These are phyloP conservation scores for Moesziomyces aphidis DNA, from an alignment of 1,284 basidiomycete genomes.

Conservation along the genomic window DNA sequence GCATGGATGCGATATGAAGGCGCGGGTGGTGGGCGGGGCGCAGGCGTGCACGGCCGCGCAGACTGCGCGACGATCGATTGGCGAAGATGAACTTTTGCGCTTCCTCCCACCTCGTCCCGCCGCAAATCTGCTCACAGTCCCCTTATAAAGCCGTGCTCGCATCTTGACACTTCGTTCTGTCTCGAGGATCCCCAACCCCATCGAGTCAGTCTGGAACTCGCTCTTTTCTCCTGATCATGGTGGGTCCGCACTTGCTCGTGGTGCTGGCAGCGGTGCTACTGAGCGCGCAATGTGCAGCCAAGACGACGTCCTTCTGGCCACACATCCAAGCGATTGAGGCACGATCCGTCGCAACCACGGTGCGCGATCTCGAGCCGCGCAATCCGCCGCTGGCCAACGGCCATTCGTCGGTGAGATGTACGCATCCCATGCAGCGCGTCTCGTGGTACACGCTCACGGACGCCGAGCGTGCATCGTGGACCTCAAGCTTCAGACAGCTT, in stretches of 20 bases:
- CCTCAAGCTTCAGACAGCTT: slow-evolving; percentile 6
- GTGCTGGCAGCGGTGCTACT: background rate
- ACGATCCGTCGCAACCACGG: background rate
- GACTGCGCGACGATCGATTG: too few species aligned
- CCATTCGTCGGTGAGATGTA: slow-evolving; percentile 24
- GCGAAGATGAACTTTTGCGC: too few species aligned
- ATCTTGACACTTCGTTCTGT: too few species aligned
- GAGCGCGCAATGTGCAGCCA: slow-evolving; percentile 1
- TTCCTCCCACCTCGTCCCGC: too few species aligned
- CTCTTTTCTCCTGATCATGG: background rate
- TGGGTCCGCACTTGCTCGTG: background rate
- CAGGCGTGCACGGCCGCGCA: too few species aligned
- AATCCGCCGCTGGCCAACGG: background rate
- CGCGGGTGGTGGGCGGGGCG: too few species aligned
- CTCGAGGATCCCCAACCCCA: too few species aligned
- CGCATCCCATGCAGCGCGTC: slow-evolving; percentile 21
- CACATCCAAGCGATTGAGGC: slow-evolving; percentile 13
- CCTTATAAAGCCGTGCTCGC: too few species aligned
- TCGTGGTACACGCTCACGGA: slow-evolving; percentile 28
- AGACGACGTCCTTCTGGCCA: slow-evolving; percentile 18
- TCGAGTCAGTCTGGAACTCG: too few species aligned
- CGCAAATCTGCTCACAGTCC: too few species aligned
- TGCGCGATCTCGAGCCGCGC: background rate
- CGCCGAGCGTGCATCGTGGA: slow-evolving; percentile 17
- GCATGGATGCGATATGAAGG: too few species aligned